Evolutionary conservation across 176 grass and related monocot genomes (phyloP).

Genomic region (Thinopyrum elongatum): DNA sequence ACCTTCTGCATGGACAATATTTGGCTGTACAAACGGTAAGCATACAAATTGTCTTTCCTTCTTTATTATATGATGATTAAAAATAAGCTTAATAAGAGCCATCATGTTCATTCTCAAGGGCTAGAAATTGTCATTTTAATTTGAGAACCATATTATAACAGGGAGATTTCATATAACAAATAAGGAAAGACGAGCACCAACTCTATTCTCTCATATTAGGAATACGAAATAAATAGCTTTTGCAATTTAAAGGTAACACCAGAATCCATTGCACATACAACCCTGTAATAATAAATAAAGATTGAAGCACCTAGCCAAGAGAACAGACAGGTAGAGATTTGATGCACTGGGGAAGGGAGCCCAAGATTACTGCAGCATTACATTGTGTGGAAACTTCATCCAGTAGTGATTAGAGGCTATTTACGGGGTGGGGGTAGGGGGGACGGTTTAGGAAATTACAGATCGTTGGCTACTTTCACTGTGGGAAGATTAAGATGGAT

Average conservation of each 20-base stretch:
- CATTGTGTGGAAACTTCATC: background rate
- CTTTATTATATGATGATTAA: background rate
- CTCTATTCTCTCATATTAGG: background rate
- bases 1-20: conserved; percentile 93
- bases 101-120: background rate
- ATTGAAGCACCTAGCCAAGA: background rate
- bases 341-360: background rate
- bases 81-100: background rate
- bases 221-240: background rate
- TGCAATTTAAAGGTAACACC: background rate
- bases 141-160: background rate
- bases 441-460: background rate
- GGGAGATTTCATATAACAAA: background rate
- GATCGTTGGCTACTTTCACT: background rate
- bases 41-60: conserved; percentile 14
- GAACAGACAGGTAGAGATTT: background rate
- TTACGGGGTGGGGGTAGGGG: background rate
- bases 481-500: background rate
- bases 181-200: background rate
- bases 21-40: conserved; percentile 89
- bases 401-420: background rate
- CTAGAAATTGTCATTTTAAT: background rate
- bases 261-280: background rate
- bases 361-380: background rate
- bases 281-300: conserved; percentile 14